Conservation (phyloP, 257 asterid genomes). For the Solanum paucissectum region DNA sequence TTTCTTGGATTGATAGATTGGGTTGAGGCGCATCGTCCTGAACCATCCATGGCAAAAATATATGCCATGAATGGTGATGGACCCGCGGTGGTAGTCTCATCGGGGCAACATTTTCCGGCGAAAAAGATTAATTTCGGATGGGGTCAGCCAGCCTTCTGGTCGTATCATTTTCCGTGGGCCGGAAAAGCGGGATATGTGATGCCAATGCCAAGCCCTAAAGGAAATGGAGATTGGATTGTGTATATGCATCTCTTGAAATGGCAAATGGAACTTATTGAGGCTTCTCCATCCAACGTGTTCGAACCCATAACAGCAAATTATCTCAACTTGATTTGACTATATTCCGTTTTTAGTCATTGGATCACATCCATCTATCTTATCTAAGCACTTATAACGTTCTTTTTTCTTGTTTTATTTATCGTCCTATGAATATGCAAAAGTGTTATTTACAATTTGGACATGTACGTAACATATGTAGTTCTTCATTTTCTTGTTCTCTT, state of each 20-base stretch:
- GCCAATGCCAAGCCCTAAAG: slow-evolving; percentile 14
- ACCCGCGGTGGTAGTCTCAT: slow-evolving; percentile 56
- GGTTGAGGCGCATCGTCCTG: slow-evolving; percentile 2
- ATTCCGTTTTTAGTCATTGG: neutral
- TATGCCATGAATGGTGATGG: slow-evolving; percentile 24
- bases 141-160: slow-evolving; percentile 22
- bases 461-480: neutral
- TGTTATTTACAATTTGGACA: neutral
- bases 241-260: slow-evolving; percentile 44
- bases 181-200: slow-evolving; percentile 16
- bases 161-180: slow-evolving; percentile 66
- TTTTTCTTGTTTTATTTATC: neutral
- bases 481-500: neutral
- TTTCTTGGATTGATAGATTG: slow-evolving; percentile 6
- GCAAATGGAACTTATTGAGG: slow-evolving; percentile 47
- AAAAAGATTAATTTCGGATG: neutral
- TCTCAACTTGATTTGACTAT: neutral
- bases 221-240: slow-evolving; percentile 73
- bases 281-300: slow-evolving; percentile 30
- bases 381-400: neutral
- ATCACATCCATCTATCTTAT: neutral
- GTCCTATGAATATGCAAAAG: neutral
- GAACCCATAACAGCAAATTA: slow-evolving; percentile 29
- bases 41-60: slow-evolving; percentile 19
- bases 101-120: slow-evolving; percentile 14